These are phyloP conservation scores for Mycena rosella DNA, from an alignment of 768 basidiomycete species.

Conservation along the genomic window DNA sequence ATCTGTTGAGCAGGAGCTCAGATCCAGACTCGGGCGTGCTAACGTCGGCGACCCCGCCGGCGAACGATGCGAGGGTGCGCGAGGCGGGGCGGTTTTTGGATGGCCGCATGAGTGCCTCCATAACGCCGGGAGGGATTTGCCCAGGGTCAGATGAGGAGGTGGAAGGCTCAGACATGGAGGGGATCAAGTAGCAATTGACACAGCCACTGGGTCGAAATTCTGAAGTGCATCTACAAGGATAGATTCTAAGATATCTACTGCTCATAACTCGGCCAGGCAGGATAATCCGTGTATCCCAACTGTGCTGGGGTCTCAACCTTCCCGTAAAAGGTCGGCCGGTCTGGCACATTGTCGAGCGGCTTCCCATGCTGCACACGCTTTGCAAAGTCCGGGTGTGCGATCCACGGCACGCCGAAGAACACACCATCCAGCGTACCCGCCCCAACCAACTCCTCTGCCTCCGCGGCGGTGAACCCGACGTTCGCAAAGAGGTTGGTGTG, in stretches of 20 bases:
- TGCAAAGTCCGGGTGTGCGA: conserved; percentile 56
- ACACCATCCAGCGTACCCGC: conserved; percentile 52
- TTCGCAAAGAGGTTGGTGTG: conserved; percentile 52
- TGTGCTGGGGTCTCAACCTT: background rate
- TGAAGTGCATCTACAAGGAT: too few species aligned
- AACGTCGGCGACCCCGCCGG: conserved; percentile 7
- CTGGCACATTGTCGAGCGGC: conserved; percentile 49
- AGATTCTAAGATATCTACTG: too few species aligned
- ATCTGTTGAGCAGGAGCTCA: conserved; percentile 8
- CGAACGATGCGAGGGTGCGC: background rate
- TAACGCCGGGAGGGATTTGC: conserved; percentile 6
- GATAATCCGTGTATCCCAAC: conserved; percentile 9
- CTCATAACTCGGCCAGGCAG: background rate
- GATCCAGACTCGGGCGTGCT: conserved; percentile 6
- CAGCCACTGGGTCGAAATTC: too few species aligned
- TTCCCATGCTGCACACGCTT: conserved; percentile 50
- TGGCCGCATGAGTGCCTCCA: conserved; percentile 1
- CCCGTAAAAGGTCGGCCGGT: background rate
- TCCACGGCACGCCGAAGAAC: conserved; percentile 52
- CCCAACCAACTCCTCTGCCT: conserved; percentile 51
- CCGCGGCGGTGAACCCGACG: conserved; percentile 49
- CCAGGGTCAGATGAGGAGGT: background rate
- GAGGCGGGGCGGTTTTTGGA: background rate
- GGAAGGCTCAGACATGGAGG: background rate
- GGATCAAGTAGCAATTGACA: too few species aligned